Base-by-base conservation (phyloP, 257 asterid species). In the Handroanthus guayacan region DNA sequence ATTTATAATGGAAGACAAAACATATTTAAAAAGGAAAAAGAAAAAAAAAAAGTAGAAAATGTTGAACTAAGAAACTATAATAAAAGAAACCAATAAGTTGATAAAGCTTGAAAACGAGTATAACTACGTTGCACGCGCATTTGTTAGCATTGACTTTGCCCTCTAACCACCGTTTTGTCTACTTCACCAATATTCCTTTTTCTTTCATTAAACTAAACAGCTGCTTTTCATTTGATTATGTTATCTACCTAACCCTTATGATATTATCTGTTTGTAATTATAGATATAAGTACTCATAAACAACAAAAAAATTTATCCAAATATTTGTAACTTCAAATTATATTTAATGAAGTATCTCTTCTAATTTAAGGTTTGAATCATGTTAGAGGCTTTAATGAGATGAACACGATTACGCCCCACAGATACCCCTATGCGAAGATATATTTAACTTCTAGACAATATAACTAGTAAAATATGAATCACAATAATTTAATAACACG, bases 141-240 rank as follows among this genome's bases (percentile, higher is more conserved):
- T 71, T 41, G 20, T 45, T 34, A 71, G 41, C 4, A 10, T 31
- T 57, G 67, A 17, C 43, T 34, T 6, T 9, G 14, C 62, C 11
- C 20, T 41, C 56, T 25, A 31, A 52, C 64, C 17, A 52, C 14
- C 39, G 14, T 37, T 31, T 12, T 5, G 44, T 36, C 10, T 43
- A 57, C 47, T n/a, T 58, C 25, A 72, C 43, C 38, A 43, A 45
- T 25, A 25, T 25, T 25, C 31, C 31, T 6, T 13, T 4, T 47
- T 47, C 16, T 11, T 36, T 6, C 34, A 76, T 20, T 31, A 31
- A 44, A 37, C 4, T 43, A 48, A 25, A 6, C 44, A 17, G 50
- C 54, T 41, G 79, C 69, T 56, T 56, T 76, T 38, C n/a, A 5
- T 74, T 61, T 14, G 60, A 73, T 18, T n/a, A 18, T 12, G 60